Base-by-base conservation (phyloP, 768 basidiomycete species). In the Postia placenta region DNA sequence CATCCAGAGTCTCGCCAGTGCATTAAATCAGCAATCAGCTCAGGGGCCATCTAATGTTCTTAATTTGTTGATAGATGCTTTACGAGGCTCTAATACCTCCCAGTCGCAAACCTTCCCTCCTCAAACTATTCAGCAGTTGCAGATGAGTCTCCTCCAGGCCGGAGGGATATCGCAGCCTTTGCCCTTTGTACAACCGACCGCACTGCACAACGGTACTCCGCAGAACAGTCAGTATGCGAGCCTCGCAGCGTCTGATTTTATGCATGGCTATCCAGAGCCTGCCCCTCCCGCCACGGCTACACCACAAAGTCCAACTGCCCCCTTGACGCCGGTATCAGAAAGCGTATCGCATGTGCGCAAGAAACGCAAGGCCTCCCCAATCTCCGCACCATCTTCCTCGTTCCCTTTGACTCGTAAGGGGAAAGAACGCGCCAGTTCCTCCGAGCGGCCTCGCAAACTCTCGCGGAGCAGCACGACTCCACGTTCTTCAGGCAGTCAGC, bases 351-450 rank as follows among this genome's bases (percentile, higher is more conserved):
- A n/a, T n/a, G n/a, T n/a, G n/a, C 44, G 42, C n/a, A 20, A 24
- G 4, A 55, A 55, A 38, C 46, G 53, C 11, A 50, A 45, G 23
- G 36, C 40, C 7, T 41, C 46, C 24, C 35, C 41, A 3, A 5
- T 17, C 23, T 22, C n/a, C 5, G 25, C 24, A 11, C 7, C 30
- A 17, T 30, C 47, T 24, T 9, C 38, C 2, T 22, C 41, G 6
- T 2, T 23, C 15, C 30, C 44, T 17, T 38, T 37, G 33, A 44
- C 28, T 25, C 26, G 17, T 12, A 51, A 50, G 30, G 33, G 47
- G 23, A 55, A 55, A 47, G 43, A 12, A 17, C 50, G 41, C 11
- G 46, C 33, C 2, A 19, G 12, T 26, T 36, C 44, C 3, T 38
- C 39, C 2, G 47, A 41, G 20, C 33, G n/a, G 20, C 33, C 22